Conservation (phyloP, 306 rosid genomes). For the Sesbania bispinosa region DNA sequence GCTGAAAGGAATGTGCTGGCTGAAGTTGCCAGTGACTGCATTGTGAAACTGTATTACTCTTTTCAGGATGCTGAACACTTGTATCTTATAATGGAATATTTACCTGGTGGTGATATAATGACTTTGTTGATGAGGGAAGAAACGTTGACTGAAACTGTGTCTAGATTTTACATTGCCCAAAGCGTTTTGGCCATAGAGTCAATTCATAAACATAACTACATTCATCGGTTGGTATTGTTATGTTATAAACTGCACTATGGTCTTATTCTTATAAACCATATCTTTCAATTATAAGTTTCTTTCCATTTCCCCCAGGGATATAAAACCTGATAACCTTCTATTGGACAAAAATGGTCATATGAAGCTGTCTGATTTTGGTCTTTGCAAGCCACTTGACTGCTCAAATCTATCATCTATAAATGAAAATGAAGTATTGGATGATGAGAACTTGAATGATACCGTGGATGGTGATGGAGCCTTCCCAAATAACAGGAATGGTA, state of each 20-base stretch:
- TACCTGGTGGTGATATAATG: constrained; percentile 98
- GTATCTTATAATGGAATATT: constrained; percentile 90
- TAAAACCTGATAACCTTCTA: constrained; percentile 94
- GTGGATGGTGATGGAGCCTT: constrained; percentile 45
- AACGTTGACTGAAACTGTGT: constrained; percentile 88
- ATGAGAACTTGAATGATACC: constrained; percentile 72
- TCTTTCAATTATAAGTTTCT: not conserved
- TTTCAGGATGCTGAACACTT: constrained; percentile 85
- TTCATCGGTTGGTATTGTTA: constrained; percentile 59
- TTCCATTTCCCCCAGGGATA: constrained; percentile 47
- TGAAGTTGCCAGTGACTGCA: constrained; percentile 86
- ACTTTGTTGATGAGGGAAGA: constrained; percentile 90
- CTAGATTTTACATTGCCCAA: constrained; percentile 63
- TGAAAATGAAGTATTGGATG: constrained; percentile 72
- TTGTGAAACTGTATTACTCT: constrained; percentile 92
- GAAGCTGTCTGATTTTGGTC: constrained; percentile 95
- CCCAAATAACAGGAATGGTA: constrained; percentile 57
- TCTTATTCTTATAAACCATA: constrained; percentile 2
- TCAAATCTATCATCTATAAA: constrained; percentile 61
- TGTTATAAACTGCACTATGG: constrained; percentile 1
- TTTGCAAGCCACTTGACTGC: constrained; percentile 93
- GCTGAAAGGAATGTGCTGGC: constrained; percentile 94
- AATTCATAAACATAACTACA: constrained; percentile 80
- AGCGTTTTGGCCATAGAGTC: constrained; percentile 86
- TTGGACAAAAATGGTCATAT: constrained; percentile 78